phyloP scores from a whole-genome alignment of 495 filamentous ascomycete species.

The Daldinia loculata region DNA sequence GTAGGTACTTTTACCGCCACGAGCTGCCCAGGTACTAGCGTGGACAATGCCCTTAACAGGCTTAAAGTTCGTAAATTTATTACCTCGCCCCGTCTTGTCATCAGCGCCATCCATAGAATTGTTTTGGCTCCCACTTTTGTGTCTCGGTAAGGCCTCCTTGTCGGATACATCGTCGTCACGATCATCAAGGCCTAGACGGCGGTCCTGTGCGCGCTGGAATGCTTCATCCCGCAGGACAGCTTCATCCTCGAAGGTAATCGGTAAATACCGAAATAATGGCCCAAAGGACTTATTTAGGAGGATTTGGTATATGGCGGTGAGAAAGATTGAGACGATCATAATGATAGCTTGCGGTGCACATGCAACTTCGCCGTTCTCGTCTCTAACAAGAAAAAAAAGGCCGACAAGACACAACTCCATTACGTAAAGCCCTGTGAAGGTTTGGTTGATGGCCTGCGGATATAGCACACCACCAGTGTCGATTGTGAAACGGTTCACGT shows the following conservation, averaged over 20 bases:
- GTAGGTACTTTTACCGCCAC: conserved; percentile 52
- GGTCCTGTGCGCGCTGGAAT: conserved; percentile 80
- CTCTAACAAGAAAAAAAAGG: conserved; percentile 84
- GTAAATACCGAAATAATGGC: conserved; percentile 86
- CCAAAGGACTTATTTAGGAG: conserved; percentile 86
- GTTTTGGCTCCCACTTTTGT: conserved; percentile 42
- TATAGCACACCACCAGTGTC: conserved; percentile 96
- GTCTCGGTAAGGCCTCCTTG: conserved; percentile 41
- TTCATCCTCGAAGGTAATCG: conserved; percentile 95
- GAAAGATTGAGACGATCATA: conserved; percentile 78
- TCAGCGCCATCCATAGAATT: conserved; percentile 25
- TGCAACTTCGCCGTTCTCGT: conserved; percentile 64
- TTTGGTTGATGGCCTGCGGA: conserved; percentile 92
- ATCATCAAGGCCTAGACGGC: conserved; percentile 62
- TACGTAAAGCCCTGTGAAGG: conserved; percentile 92
- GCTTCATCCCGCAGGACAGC: conserved; percentile 88
- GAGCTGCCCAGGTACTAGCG: conserved; percentile 60
- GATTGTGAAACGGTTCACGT: conserved; percentile 88
- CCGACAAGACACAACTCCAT: conserved; percentile 94
- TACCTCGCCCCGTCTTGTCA: conserved; percentile 33
- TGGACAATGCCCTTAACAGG: conserved; percentile 56
- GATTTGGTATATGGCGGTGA: conserved; percentile 83
- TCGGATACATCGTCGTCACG: conserved; percentile 56
- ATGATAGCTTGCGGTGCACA: conserved; percentile 86
- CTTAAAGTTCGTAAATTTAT: conserved; percentile 47